Base-by-base conservation (phyloP, 768 basidiomycete species). In the Leccinum subgranulosum region DNA sequence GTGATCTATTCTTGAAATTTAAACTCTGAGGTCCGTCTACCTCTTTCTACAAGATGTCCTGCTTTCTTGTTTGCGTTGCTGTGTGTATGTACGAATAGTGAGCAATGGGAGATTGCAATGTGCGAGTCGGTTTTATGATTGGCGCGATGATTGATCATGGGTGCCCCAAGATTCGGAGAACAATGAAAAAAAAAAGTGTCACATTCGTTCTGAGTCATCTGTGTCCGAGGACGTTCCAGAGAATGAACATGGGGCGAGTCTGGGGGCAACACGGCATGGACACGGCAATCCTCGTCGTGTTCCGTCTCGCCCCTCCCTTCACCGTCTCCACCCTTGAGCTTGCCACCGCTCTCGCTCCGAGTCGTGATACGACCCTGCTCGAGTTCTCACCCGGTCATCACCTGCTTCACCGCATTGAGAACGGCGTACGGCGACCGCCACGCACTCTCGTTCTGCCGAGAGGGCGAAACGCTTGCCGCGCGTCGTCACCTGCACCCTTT, bases 61-160 rank as follows among this genome's bases (percentile, higher is more conserved):
- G 88, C 91, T 66, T 86, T 82, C 51, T 92, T 69, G 55, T 85
- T 77, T n/a, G 74, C 66, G 60, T 85, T 33, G 63, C 90, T 92
- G 62, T 49, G 52, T 33, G 41, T 27, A 43, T 43, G 36, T 41
- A 28, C 5, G n/a, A 48, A 49, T 27, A 56, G 48, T 54, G 52
- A 53, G 23, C 53, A 43, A 36, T 29, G 17, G 8, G 12, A 41
- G 39, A 25, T 17, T 49, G 10, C 39, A 19, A 43, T 27, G 27
- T 45, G 15, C 27, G 31, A 27, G 52, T 49, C 5, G 56, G 53
- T 31, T 51, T 39, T 17, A 51, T 55, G 50, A 55, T 29, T 29
- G n/a, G 10, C 27, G 45, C 94, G 51, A n/a, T n/a, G n/a, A n/a
- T n/a, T n/a, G n/a, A 94, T 36, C 15, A 14, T 14, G 33, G 12